Evolutionary conservation across 1,139 yeast genomes (phyloP), one percentile per base, ranked within the genome.

Genomic region (Saccharomyces uvarum): DNA sequence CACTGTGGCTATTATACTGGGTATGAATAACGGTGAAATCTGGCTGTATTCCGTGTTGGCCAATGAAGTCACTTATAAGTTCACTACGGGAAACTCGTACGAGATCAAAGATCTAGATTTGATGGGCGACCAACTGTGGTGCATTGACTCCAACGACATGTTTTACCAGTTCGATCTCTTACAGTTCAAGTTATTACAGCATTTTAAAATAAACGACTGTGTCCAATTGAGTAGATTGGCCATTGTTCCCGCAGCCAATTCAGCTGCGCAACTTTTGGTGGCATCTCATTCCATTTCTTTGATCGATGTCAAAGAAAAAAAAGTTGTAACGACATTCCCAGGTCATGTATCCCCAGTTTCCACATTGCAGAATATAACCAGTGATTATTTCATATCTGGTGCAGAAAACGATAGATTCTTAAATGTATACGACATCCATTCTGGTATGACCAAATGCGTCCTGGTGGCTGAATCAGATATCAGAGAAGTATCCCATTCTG

Each of bases 351-450:
- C 87, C 38, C 83, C 88, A 2, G 77, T 87, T 46, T 67, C 81
- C 11, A 72, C 82, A 21, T 55, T 75, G 32, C 70, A 78, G 5
- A 67, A 79, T 14, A 52, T 68, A 29, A 69, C 74, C 51, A 66
- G 72, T 5, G 82, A 77, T 51, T 70, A 74, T 47, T 79, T 87
- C 60, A 67, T 87, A 53, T 82, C 93, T 1, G 81, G 86, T 56
- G 95, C 97, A 0, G 74, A 73, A 41, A 83, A 82, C 57, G 97
- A 90, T 68, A 78, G 97, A 62, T 88, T 88, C 67, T 76, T 89
- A 62, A 89, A 88, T 67, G 73, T 87, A 54, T 83, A 85, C 64
- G 82, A 68, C 50, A 52, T 68, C 9, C 73, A 73, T 53, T 66
- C 62, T 8, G 71, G 66, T 56, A 69, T 68, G 49, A 70, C 67